Percentiles rank a stretch among this genome's conserved stretches.
Evolutionary conservation across 495 filamentous ascomycete species (phyloP).

Genomic region (Penicillium simplicissimum): DNA sequence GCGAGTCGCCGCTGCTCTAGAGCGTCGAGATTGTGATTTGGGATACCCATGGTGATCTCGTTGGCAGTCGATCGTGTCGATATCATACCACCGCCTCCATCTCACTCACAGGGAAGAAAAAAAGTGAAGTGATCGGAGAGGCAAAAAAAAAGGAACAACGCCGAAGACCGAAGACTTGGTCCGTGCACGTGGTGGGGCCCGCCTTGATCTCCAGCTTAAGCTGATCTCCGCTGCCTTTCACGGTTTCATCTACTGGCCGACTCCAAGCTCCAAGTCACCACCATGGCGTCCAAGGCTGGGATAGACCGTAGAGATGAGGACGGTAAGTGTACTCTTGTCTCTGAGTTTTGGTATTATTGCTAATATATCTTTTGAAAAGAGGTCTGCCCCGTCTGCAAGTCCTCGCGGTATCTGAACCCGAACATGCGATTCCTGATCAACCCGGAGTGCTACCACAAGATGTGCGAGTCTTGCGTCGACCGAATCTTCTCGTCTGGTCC

Average conservation of each 20-base stretch:
- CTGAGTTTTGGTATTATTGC: background rate
- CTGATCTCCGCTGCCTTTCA: conserved; percentile 10
- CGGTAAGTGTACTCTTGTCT: conserved; percentile 34
- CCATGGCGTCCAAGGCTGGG: conserved; percentile 40
- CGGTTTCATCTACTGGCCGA: conserved; percentile 1
- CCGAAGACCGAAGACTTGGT: conserved; percentile 14
- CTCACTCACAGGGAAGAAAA: background rate
- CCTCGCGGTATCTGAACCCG: conserved; percentile 88
- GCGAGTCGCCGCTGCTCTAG: conserved; percentile 74
- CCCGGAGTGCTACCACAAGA: conserved; percentile 97
- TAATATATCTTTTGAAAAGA: conserved; percentile 50
- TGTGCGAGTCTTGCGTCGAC: conserved; percentile 94
- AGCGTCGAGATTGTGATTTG: conserved; percentile 35
- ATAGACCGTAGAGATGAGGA: conserved; percentile 51
- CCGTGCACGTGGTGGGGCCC: conserved; percentile 22
- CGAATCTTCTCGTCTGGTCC: conserved; percentile 91
- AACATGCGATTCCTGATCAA: conserved; percentile 94
- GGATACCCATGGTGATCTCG: conserved; percentile 36
- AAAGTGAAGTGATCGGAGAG: conserved; percentile 3
- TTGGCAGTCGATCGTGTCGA: too few species aligned
- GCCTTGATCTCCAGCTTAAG: conserved; percentile 20
- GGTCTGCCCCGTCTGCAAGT: conserved; percentile 96
- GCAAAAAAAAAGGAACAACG: conserved; percentile 21
- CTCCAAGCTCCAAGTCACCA: conserved; percentile 7
- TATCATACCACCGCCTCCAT: background rate